Conservation (phyloP, 1,284 basidiomycete genomes). For the Papiliotrema flavescens region DNA sequence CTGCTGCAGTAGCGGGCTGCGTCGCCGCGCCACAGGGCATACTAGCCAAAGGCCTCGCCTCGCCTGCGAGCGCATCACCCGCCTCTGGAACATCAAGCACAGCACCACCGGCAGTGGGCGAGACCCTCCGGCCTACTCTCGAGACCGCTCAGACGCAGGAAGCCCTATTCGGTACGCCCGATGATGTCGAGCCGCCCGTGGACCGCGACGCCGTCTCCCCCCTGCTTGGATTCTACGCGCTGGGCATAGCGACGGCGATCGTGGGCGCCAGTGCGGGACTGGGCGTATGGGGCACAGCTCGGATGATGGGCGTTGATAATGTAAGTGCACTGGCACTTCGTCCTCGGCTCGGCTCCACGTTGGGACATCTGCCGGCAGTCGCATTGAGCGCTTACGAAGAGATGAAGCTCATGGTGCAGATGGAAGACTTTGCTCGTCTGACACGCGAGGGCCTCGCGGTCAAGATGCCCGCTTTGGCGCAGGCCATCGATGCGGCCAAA, state of each 20-base stretch:
- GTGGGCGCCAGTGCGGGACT: constrained; percentile 35
- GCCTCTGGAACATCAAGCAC: no score
- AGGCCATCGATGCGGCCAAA: neutral
- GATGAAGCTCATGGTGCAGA: constrained; percentile 22
- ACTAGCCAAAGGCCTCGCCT: no score
- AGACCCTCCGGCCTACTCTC: no score
- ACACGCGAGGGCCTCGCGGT: constrained; percentile 30
- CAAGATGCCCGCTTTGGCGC: constrained; percentile 20
- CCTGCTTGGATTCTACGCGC: constrained; percentile 34
- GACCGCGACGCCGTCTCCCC: constrained; percentile 6
- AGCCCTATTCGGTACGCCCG: neutral
- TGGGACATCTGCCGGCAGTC: no score
- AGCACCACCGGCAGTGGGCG: no score
- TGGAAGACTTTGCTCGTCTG: constrained; percentile 30
- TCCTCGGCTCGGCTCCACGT: neutral
- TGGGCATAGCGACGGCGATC: constrained; percentile 39
- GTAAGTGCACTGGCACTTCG: constrained; percentile 19
- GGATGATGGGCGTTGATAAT: constrained; percentile 34
- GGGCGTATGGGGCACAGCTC: constrained; percentile 31
- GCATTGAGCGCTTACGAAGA: neutral
- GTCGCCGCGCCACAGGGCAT: no score
- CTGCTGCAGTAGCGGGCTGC: no score
- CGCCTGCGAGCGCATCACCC: no score
- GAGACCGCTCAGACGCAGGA: no score
- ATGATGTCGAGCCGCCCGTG: neutral